Percentiles rank a stretch among this genome's conserved stretches.
Evolutionary conservation across 371 early-diverging fungal species (phyloP).

Genomic region (Mucor indicus): DNA sequence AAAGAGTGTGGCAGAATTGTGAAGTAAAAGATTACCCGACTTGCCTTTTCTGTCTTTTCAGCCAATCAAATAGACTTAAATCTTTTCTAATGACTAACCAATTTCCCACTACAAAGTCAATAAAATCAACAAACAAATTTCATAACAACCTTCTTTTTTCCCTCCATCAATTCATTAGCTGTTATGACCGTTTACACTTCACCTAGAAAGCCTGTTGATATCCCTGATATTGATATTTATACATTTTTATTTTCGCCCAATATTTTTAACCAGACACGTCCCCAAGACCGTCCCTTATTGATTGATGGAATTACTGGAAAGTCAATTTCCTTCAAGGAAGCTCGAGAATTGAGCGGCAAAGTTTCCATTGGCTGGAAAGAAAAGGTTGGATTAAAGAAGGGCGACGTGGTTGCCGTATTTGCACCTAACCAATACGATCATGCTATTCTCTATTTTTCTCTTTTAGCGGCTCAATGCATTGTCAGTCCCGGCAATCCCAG

Average conservation of each 20-base stretch:
- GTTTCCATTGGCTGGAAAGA: slow-evolving; percentile 40
- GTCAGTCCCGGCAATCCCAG: slow-evolving; percentile 43
- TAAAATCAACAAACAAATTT: no score
- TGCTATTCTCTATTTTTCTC: slow-evolving; percentile 34
- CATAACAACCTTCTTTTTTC: slow-evolving; percentile 24
- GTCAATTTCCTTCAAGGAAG: slow-evolving; percentile 58
- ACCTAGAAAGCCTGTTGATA: slow-evolving; percentile 16
- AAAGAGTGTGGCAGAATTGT: no score
- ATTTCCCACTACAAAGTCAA: slow-evolving; percentile 30
- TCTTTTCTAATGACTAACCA: slow-evolving; percentile 28
- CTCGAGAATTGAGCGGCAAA: slow-evolving; percentile 49
- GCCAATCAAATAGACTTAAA: no score
- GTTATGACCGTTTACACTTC: slow-evolving; percentile 14
- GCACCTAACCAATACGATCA: slow-evolving; percentile 64
- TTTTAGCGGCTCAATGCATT: slow-evolving; percentile 36
- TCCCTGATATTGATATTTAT: slow-evolving; percentile 67
- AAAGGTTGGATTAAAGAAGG: slow-evolving; percentile 57
- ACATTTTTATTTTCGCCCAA: slow-evolving; percentile 54
- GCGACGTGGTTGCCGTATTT: slow-evolving; percentile 72
- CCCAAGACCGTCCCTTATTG: slow-evolving; percentile 35
- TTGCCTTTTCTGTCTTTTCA: no score
- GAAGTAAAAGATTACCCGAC: no score
- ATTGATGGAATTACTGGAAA: slow-evolving; percentile 60
- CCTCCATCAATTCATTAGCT: slow-evolving; percentile 25
- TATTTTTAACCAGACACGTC: slow-evolving; percentile 24